These are phyloP conservation scores for Mycogone perniciosa DNA, from an alignment of 2,329 filamentous ascomycete species.

Conservation along the genomic window DNA sequence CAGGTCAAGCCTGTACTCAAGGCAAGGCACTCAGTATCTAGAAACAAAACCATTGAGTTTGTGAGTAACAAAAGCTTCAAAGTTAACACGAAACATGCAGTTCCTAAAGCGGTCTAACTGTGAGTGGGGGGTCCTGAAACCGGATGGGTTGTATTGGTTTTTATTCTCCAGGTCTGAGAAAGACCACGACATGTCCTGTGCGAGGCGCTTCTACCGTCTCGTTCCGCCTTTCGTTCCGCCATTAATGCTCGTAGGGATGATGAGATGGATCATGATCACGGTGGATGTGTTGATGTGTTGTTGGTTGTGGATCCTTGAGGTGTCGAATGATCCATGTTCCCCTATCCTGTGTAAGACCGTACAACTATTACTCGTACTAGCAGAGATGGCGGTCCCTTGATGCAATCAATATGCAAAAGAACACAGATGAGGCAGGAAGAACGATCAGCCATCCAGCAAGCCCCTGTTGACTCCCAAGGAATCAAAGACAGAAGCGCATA, in stretches of 20 bases:
- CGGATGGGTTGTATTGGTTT: conserved; percentile 5
- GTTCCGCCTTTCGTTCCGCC: not conserved
- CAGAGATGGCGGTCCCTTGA: no score
- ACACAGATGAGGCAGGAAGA: no score
- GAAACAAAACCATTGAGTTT: not conserved
- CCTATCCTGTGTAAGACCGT: no score
- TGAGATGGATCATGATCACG: no score
- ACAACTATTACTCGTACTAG: no score
- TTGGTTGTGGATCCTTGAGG: no score
- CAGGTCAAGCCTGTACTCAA: no score
- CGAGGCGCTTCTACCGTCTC: not conserved
- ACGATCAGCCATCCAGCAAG: no score
- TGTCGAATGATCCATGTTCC: no score
- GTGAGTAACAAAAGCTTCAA: not conserved
- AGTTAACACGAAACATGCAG: conserved; percentile 1
- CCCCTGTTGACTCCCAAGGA: not conserved
- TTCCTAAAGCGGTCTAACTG: conserved; percentile 3
- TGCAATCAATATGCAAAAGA: no score
- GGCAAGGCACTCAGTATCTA: not conserved
- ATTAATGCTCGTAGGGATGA: not conserved
- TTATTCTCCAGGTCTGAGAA: not conserved
- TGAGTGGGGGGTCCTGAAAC: conserved; percentile 11
- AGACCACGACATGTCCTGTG: not conserved
- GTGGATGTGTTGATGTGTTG: no score
- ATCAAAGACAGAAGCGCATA: not conserved